Evolutionary conservation across 2,329 filamentous ascomycete genomes (phyloP).

Genomic region (Colletotrichum viniferum): DNA sequence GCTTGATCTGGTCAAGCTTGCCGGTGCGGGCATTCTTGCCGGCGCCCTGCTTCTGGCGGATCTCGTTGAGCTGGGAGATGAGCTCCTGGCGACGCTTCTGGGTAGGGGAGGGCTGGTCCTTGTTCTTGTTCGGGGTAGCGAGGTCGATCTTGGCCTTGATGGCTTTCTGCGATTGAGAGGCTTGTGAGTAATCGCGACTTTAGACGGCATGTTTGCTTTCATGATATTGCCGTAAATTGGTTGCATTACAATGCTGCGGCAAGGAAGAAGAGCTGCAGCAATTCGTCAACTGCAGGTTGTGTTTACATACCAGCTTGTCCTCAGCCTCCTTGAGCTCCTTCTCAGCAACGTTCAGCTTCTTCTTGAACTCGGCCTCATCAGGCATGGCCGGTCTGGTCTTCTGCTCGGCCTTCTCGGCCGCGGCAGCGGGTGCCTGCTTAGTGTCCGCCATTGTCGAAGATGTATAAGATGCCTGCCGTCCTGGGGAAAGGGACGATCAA

Average conservation of each 20-base stretch:
- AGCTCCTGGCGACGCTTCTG: constrained; percentile 88
- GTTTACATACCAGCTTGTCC: constrained; percentile 52
- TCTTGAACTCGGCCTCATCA: constrained; percentile 84
- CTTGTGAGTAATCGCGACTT: not conserved
- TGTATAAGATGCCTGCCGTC: not conserved
- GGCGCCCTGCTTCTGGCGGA: constrained; percentile 84
- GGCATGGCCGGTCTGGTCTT: constrained; percentile 79
- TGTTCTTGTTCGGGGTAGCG: constrained; percentile 73
- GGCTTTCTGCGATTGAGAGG: constrained; percentile 66
- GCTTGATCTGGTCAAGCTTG: constrained; percentile 90
- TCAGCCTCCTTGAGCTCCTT: constrained; percentile 84
- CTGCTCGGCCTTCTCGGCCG: constrained; percentile 48
- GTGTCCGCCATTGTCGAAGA: constrained; percentile 51
- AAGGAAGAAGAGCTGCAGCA: not conserved
- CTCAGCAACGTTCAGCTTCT: constrained; percentile 78
- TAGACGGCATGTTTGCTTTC: not conserved
- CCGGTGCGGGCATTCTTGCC: constrained; percentile 82
- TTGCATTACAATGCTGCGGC: not conserved
- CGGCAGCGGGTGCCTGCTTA: constrained; percentile 50
- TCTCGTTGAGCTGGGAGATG: constrained; percentile 79
- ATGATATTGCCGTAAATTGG: not conserved
- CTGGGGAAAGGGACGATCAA: constrained; percentile 3
- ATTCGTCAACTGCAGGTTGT: not conserved
- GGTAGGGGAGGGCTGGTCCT: constrained; percentile 80
- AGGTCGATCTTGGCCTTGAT: constrained; percentile 88